Base-by-base conservation (phyloP, 2,329 filamentous ascomycete species). In the Fusarium sp. region DNA sequence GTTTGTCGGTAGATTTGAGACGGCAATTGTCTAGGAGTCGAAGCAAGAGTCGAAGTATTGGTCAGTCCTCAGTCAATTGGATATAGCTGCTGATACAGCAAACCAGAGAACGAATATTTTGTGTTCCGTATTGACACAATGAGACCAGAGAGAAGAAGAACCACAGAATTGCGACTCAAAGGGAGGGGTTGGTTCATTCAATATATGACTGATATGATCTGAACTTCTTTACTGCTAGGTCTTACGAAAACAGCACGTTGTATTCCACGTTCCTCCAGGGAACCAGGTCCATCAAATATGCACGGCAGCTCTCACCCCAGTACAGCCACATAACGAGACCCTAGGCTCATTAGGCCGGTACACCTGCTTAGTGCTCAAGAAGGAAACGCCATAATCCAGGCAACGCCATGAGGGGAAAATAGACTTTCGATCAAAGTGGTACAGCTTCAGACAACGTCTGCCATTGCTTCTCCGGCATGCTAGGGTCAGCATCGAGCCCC, bases 351-450 rank as follows among this genome's bases (percentile, higher is more conserved):
- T 71, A 63, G 57, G 41, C 55, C 53, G 60, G 44, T 30, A 69
- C 54, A 48, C 58, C 70, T 60, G 45, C 54, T 66, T 63, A 58
- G 41, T 52, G 30, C 64, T 52, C 53, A 62, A 46, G 60, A 42
- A 56, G 57, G 59, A 61, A 48, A 44, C 57, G 49, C 57, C 49
- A 64, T 53, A 44, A 53, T 54, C 65, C 53, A 64, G 50, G 60
- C 67, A 44, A 66, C 68, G 52, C 60, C 60, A 59, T 59, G 63
- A 73, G 71, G 74, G 72, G 72, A 59, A 69, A 75, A 74, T 76
- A 76, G 33, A 76, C 74, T 76, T 76, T 76, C 41, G 59, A 65
- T 63, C 64, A 71, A 48, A 66, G 62, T 60, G 64, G 61, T 42
- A 71, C 62, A 68, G 40, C 59, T 75, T 64, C 57, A 67, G 38